Conservation (phyloP, 192 early-diverging fungal genomes). For the Coemansia sp. region DNA sequence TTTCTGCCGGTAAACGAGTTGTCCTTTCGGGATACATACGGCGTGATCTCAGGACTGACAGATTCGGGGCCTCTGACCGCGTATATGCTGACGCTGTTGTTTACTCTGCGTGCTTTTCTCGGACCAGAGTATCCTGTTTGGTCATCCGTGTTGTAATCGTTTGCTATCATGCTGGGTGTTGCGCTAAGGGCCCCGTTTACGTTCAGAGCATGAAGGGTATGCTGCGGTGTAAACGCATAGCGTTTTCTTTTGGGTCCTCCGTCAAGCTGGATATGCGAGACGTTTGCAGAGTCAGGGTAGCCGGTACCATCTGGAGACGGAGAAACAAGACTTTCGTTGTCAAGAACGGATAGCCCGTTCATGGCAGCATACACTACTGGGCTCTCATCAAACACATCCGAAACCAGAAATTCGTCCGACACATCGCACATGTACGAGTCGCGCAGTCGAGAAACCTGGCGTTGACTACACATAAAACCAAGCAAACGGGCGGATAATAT, state of each 20-base stretch:
- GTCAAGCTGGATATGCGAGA: not conserved
- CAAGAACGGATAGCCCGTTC: slow-evolving; percentile 14
- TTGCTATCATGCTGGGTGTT: not conserved
- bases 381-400: slow-evolving; percentile 52
- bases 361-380: slow-evolving; percentile 43
- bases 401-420: slow-evolving; percentile 40
- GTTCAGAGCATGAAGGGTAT: not conserved
- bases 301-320: slow-evolving; percentile 2
- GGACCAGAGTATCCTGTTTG: not conserved
- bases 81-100: not conserved
- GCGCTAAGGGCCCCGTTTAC: not conserved
- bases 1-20: not conserved
- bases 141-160: slow-evolving; percentile 3
- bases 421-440: slow-evolving; percentile 51
- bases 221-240: slow-evolving; percentile 25
- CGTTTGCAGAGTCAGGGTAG: not conserved
- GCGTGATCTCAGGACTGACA: slow-evolving; percentile 15
- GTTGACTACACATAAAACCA: slow-evolving; percentile 14
- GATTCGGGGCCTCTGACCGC: not conserved
- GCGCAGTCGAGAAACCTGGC: slow-evolving; percentile 30
- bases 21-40: not conserved
- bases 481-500: not conserved
- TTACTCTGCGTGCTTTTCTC: not conserved
- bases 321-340: not conserved
- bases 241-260: slow-evolving; percentile 36